These are phyloP conservation scores for Amanita thiersii DNA, from an alignment of 768 basidiomycete species.

Conservation along the genomic window DNA sequence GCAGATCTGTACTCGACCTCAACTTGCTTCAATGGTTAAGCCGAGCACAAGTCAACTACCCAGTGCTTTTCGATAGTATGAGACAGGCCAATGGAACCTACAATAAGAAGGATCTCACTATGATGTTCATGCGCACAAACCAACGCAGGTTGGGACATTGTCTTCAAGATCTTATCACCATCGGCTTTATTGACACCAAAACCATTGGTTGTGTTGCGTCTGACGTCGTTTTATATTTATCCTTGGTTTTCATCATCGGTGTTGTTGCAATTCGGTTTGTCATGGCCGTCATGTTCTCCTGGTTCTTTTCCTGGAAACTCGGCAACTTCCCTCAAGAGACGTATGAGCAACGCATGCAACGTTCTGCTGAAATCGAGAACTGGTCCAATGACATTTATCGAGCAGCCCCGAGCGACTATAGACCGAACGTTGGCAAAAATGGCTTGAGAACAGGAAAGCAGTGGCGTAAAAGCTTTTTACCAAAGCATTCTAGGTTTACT, in stretches of 20 bases:
- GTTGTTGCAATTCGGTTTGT: constrained; percentile 91
- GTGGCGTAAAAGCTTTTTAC: constrained; percentile 54
- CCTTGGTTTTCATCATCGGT: constrained; percentile 94
- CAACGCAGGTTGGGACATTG: constrained; percentile 68
- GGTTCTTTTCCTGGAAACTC: constrained; percentile 96
- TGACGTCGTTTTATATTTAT: constrained; percentile 87
- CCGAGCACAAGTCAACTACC: constrained; percentile 73
- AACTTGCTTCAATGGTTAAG: constrained; percentile 81
- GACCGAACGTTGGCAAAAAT: constrained; percentile 80
- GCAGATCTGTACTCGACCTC: constrained; percentile 84
- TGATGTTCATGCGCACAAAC: constrained; percentile 67
- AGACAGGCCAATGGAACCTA: constrained; percentile 62
- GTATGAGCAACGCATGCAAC: constrained; percentile 84
- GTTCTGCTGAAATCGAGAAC: constrained; percentile 86
- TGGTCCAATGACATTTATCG: constrained; percentile 97
- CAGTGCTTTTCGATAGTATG: constrained; percentile 74
- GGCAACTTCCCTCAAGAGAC: constrained; percentile 93
- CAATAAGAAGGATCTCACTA: constrained; percentile 82
- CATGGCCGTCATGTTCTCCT: constrained; percentile 95
- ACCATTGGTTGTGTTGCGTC: constrained; percentile 96
- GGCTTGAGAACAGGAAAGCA: constrained; percentile 47
- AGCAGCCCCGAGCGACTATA: constrained; percentile 82
- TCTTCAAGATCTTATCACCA: constrained; percentile 75
- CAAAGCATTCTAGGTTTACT: constrained; percentile 69
- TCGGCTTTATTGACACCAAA: constrained; percentile 92